A percentile compares a stretch with the other conserved stretches of the same genome.
phyloP scores from a whole-genome alignment of 306 rosid species.

The Arachis stenosperma region DNA sequence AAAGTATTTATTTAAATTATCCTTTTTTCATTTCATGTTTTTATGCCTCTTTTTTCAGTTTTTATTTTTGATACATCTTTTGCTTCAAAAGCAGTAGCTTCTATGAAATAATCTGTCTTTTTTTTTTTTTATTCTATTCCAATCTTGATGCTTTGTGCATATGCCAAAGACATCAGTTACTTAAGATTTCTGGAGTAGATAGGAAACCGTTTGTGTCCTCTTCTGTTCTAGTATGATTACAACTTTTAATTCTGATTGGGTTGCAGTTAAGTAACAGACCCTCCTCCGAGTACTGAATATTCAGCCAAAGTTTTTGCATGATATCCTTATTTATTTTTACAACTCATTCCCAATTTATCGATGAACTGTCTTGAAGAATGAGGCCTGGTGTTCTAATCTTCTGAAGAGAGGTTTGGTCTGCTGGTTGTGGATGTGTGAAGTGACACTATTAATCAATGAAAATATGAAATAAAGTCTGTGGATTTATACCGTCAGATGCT shows the following conservation, averaged over 20 bases:
- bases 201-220: conserved; percentile 14
- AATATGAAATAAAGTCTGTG: not conserved
- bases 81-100: conserved; percentile 17
- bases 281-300: conserved; percentile 13
- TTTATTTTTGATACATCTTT: not conserved
- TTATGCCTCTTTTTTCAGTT: not conserved
- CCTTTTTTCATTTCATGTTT: conserved; percentile 13
- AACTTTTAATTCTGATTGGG: not conserved
- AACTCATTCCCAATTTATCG: conserved; percentile 16
- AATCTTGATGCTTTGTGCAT: conserved; percentile 25
- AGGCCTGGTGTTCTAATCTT: conserved; percentile 9
- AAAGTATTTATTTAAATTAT: not conserved
- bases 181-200: conserved; percentile 5
- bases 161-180: not conserved
- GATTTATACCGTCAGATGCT: conserved; percentile 21
- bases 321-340: conserved; percentile 2
- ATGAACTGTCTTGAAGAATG: conserved; percentile 18
- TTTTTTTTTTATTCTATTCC: not conserved
- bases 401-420: conserved; percentile 7
- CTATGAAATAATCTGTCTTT: conserved; percentile 1
- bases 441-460: conserved; percentile 9
- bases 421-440: not conserved
- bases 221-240: conserved; percentile 2
- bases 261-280: conserved; percentile 28
- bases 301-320: conserved; percentile 19